These are phyloP conservation scores for Penstemon newberryi DNA, from an alignment of 257 asterid species.

Conservation along the genomic window DNA sequence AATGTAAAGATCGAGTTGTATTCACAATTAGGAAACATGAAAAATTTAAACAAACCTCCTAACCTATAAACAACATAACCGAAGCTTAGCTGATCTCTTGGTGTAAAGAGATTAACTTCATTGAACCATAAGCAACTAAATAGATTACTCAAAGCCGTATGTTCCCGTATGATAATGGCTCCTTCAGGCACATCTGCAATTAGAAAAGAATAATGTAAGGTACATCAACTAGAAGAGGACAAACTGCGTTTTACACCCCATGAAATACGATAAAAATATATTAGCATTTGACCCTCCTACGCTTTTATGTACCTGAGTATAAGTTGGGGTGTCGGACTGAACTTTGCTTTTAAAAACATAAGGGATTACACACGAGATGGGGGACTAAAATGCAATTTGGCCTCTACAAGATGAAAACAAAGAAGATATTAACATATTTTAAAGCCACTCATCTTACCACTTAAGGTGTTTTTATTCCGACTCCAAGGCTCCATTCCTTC, in stretches of 20 bases:
- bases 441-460: constrained; percentile 49
- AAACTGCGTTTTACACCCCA: too few species aligned
- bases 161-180: constrained; percentile 90
- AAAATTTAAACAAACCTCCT: constrained; percentile 57
- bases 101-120: constrained; percentile 91
- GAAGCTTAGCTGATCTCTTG: constrained; percentile 96
- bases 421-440: background rate
- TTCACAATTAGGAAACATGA: constrained; percentile 95
- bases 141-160: constrained; percentile 70
- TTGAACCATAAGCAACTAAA: constrained; percentile 98
- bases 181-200: constrained; percentile 96
- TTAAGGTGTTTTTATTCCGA: constrained; percentile 52
- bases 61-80: constrained; percentile 88
- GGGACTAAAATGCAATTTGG: too few species aligned
- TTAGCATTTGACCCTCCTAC: too few species aligned
- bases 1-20: constrained; percentile 76
- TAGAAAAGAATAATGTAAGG: too few species aligned
- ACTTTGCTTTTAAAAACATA: too few species aligned
- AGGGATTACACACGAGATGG: too few species aligned
- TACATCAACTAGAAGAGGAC: too few species aligned
- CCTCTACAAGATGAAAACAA: background rate
- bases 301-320: too few species aligned
- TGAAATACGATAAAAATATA: too few species aligned
- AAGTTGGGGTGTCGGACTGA: too few species aligned
- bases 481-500: constrained; percentile 95